These are phyloP conservation scores for Yamadazyma mexicana DNA, from an alignment of 1,139 yeast genomes.

Conservation along the genomic window DNA sequence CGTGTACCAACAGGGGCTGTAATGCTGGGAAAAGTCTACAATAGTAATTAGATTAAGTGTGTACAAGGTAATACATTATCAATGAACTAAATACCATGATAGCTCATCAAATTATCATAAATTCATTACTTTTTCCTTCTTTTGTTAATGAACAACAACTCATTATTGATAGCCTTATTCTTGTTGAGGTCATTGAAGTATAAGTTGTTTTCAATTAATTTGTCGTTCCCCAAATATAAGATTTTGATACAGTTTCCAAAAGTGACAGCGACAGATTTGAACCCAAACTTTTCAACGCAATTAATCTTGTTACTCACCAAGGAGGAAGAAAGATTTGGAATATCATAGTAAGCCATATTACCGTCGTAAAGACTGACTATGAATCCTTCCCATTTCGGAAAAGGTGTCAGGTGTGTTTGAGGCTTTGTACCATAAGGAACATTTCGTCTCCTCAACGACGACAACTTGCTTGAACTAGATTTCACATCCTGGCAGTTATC, in stretches of 20 bases:
- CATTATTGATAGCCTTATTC: constrained; percentile 22
- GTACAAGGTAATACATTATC: no score
- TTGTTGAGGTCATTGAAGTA: constrained; percentile 31
- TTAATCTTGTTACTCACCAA: constrained; percentile 42
- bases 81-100: neutral
- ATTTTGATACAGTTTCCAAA: constrained; percentile 74
- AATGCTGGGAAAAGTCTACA: no score
- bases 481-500: neutral
- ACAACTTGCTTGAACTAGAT: neutral
- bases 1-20: no score
- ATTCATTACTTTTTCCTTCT: constrained; percentile 29
- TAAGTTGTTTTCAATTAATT: constrained; percentile 42
- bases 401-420: neutral
- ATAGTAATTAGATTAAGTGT: no score
- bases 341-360: constrained; percentile 54
- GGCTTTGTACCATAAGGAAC: neutral
- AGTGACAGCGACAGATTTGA: constrained; percentile 70
- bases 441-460: neutral
- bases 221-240: constrained; percentile 66
- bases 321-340: constrained; percentile 40
- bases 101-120: neutral
- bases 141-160: constrained; percentile 51
- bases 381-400: constrained; percentile 70
- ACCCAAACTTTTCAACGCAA: constrained; percentile 64
- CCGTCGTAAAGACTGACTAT: constrained; percentile 67